Evolutionary conservation across 2,329 filamentous ascomycete species (phyloP).

Genomic region (Aspergillus carbonarius): DNA sequence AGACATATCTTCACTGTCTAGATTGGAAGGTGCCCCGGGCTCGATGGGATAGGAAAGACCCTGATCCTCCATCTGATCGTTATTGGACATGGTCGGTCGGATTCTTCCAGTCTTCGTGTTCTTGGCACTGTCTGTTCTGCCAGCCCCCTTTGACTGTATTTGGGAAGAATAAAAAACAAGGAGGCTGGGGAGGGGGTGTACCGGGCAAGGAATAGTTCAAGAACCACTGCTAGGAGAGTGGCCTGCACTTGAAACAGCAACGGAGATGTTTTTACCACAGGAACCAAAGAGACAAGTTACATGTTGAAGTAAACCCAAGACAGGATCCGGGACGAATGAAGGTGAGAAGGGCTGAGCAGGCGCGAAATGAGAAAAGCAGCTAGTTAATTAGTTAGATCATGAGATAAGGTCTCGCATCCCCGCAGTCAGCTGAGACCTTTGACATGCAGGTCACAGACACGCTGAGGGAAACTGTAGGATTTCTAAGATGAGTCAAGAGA

Average conservation of each 20-base stretch:
- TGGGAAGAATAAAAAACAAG: conserved; percentile 10
- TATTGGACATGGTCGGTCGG: conserved; percentile 18
- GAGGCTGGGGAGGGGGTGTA: conserved; percentile 6
- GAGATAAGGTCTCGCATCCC: conserved; percentile 19
- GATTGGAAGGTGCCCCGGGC: conserved; percentile 10
- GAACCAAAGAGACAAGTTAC: conserved; percentile 9
- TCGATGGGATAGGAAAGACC: conserved; percentile 10
- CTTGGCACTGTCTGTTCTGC: background rate
- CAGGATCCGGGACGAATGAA: background rate
- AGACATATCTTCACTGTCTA: conserved; percentile 16
- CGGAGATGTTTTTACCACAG: conserved; percentile 5
- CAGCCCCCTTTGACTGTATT: background rate
- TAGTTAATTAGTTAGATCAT: conserved; percentile 15
- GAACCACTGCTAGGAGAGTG: conserved; percentile 13
- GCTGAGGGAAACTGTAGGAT: background rate
- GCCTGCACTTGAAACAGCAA: conserved; percentile 18
- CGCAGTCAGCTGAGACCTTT: conserved; percentile 22
- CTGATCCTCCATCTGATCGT: conserved; percentile 10
- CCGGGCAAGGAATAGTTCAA: conserved; percentile 2
- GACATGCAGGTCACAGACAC: conserved; percentile 5
- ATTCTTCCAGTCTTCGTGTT: background rate
- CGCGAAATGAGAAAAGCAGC: conserved; percentile 2
- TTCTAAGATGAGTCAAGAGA: background rate
- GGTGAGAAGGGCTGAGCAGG: conserved; percentile 1
- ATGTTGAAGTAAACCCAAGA: conserved; percentile 7